A percentile compares a stretch with the other conserved stretches of the same genome.
Evolutionary conservation across 2,329 filamentous ascomycete species (phyloP).

Genomic region (Cercospora janseana): DNA sequence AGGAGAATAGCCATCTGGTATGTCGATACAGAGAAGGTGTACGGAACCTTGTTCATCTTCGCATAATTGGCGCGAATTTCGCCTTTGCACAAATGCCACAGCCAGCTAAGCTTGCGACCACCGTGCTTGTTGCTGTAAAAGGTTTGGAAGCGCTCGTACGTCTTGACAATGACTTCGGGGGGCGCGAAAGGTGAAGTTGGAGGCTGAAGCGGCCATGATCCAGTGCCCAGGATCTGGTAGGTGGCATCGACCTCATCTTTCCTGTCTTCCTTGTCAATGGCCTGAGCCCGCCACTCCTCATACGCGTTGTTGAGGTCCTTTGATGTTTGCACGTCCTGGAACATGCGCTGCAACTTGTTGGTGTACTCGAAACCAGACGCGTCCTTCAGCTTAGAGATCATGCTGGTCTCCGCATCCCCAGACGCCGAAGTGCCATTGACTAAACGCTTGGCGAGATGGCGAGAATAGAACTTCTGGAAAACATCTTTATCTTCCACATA

Average conservation of each 20-base stretch:
- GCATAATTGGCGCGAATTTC: slow-evolving; percentile 93
- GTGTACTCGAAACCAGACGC: slow-evolving; percentile 99
- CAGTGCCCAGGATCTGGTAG: slow-evolving; percentile 91
- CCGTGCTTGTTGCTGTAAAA: slow-evolving; percentile 98
- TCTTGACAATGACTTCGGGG: slow-evolving; percentile 77
- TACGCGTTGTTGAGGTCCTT: slow-evolving; percentile 93
- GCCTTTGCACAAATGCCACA: slow-evolving; percentile 98
- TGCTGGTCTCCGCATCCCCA: slow-evolving; percentile 95
- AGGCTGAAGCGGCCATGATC: slow-evolving; percentile 91
- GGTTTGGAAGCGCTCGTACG: slow-evolving; percentile 81
- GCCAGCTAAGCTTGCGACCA: slow-evolving; percentile 92
- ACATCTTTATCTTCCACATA: slow-evolving; percentile 99
- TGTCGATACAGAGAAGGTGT: slow-evolving; percentile 94
- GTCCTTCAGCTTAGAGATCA: slow-evolving; percentile 99
- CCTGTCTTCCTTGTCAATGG: slow-evolving; percentile 62
- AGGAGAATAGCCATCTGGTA: slow-evolving; percentile 97
- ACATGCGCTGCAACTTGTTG: slow-evolving; percentile 99
- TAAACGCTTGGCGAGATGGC: slow-evolving; percentile 89
- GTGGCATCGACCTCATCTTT: slow-evolving; percentile 77
- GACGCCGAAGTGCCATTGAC: slow-evolving; percentile 95
- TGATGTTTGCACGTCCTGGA: slow-evolving; percentile 98
- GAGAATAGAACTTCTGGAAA: slow-evolving; percentile 99
- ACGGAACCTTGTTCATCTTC: slow-evolving; percentile 82
- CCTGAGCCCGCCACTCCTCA: slow-evolving; percentile 69
- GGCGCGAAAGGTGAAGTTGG: slow-evolving; percentile 87